Conservation (phyloP, 1,139 yeast genomes). For the Debaryomycetaceae sp. region DNA sequence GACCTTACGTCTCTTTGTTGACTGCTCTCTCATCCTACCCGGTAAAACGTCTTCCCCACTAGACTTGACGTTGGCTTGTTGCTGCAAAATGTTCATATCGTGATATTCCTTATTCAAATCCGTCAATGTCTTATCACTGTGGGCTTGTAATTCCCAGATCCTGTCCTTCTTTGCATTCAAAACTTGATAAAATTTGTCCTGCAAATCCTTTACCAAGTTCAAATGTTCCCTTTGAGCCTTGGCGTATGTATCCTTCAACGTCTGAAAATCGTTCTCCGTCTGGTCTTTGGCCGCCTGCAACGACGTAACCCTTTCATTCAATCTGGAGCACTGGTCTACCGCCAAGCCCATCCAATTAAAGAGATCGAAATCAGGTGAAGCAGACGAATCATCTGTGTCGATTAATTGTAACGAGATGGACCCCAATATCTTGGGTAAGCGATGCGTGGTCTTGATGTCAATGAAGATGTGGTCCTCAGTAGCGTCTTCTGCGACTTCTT, state of each 20-base stretch:
- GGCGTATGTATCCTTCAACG: constrained; percentile 14
- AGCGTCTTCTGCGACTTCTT: constrained; percentile 15
- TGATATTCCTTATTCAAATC: not conserved
- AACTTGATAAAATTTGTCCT: constrained; percentile 34
- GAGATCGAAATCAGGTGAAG: constrained; percentile 13
- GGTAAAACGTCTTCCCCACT: too few relatives aligned
- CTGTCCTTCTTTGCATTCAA: constrained; percentile 34
- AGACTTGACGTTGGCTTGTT: too few relatives aligned
- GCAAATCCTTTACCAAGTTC: constrained; percentile 28
- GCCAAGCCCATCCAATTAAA: constrained; percentile 28
- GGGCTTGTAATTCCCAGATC: constrained; percentile 26
- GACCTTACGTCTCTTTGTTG: too few relatives aligned
- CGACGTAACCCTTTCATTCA: constrained; percentile 6
- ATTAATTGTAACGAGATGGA: constrained; percentile 15
- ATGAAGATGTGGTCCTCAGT: constrained; percentile 11
- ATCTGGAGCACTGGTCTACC: constrained; percentile 12
- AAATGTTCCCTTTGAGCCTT: constrained; percentile 21
- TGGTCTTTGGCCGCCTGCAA: constrained; percentile 5
- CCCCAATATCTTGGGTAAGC: constrained; percentile 24
- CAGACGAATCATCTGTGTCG: constrained; percentile 7
- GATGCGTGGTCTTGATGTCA: constrained; percentile 20
- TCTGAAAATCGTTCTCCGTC: constrained; percentile 10
- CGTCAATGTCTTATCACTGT: not conserved
- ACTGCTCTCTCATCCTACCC: too few relatives aligned
- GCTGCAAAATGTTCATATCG: too few relatives aligned